Conservation (phyloP, 2,329 filamentous ascomycete species). For the Podosphaera xanthii region DNA sequence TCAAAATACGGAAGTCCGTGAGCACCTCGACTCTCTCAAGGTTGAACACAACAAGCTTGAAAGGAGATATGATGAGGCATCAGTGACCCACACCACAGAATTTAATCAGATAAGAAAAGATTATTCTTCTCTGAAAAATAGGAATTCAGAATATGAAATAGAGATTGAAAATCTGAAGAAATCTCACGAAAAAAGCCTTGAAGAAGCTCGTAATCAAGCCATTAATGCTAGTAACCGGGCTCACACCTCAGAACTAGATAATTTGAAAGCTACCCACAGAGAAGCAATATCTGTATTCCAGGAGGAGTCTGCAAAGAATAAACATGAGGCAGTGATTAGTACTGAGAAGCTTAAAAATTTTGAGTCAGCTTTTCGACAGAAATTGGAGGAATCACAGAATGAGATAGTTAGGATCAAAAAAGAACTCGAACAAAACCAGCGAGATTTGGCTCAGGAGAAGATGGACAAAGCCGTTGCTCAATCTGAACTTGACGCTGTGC, state of each 20-base stretch:
- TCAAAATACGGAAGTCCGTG: constrained; percentile 37
- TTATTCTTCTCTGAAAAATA: constrained; percentile 8
- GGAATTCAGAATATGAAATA: constrained; percentile 26
- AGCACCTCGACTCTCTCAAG: constrained; percentile 9
- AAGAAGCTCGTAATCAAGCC: constrained; percentile 29
- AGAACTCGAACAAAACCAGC: constrained; percentile 12
- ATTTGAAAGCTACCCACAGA: constrained; percentile 30
- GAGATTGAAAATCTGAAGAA: constrained; percentile 31
- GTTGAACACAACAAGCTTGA: constrained; percentile 8
- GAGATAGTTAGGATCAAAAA: constrained; percentile 24
- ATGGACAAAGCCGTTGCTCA: constrained; percentile 21
- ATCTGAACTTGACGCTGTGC: constrained; percentile 35
- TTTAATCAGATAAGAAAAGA: constrained; percentile 10
- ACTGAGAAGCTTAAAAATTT: constrained; percentile 10
- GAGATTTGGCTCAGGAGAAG: constrained; percentile 20
- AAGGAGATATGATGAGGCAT: constrained; percentile 4
- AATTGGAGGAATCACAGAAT: constrained; percentile 18
- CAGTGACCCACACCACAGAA: constrained; percentile 6
- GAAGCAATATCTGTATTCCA: constrained; percentile 21
- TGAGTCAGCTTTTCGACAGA: constrained; percentile 12
- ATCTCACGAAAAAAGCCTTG: constrained; percentile 34
- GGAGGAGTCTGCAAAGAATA: constrained; percentile 22
- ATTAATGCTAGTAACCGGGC: constrained; percentile 25
- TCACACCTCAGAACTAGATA: constrained; percentile 27
- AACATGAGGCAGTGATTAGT: constrained; percentile 6